Conservation (phyloP, 2,329 filamentous ascomycete genomes). For the Piedraia hortae region DNA sequence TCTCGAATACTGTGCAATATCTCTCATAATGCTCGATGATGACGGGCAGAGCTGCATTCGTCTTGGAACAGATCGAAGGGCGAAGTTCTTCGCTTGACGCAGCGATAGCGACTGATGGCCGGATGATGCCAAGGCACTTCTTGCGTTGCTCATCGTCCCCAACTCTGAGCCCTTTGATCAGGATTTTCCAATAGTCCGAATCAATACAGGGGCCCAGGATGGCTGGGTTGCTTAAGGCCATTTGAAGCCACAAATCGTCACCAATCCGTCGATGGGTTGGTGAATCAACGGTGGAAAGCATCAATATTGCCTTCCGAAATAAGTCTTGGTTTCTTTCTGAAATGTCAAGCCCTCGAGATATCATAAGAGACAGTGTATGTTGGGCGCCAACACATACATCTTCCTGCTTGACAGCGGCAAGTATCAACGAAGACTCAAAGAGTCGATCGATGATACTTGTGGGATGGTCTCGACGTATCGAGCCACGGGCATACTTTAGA, state of each 20-base stretch:
- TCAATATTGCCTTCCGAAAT: conserved; percentile 2
- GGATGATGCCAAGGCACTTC: conserved; percentile 19
- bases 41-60: conserved; percentile 2
- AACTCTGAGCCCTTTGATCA: conserved; percentile 14
- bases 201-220: conserved; percentile 1
- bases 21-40: conserved; percentile 15
- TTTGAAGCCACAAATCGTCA: conserved; percentile 7
- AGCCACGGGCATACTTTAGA: background rate
- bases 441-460: conserved; percentile 1
- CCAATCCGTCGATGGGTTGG: conserved; percentile 1
- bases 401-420: conserved; percentile 1
- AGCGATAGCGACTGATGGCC: conserved; percentile 14
- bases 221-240: conserved; percentile 1
- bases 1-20: conserved; percentile 21
- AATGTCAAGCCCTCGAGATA: background rate
- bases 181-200: conserved; percentile 15
- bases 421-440: conserved; percentile 1
- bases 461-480: background rate
- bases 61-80: conserved; percentile 1
- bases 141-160: conserved; percentile 21
- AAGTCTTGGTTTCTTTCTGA: background rate
- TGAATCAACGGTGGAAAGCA: background rate
- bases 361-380: conserved; percentile 1
- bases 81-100: conserved; percentile 2
- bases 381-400: conserved; percentile 1